Percentiles rank a stretch among this genome's conserved stretches.
phyloP scores from a whole-genome alignment of 163 green algal species.

The Scenedesmus sp. region DNA sequence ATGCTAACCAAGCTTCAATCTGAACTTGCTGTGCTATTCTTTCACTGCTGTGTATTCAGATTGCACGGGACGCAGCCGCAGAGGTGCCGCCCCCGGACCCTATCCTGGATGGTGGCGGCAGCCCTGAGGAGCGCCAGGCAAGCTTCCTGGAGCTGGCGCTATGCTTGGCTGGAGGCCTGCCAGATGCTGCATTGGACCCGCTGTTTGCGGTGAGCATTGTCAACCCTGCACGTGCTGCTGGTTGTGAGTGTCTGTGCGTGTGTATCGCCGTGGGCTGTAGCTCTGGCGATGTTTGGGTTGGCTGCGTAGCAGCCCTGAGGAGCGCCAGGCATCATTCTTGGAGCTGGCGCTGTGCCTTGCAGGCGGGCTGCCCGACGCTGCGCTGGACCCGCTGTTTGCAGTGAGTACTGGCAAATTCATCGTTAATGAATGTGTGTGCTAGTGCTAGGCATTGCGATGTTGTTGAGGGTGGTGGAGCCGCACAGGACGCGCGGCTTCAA shows the following conservation, averaged over 20 bases:
- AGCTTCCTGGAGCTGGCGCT: conserved; percentile 91
- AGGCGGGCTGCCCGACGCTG: conserved; percentile 76
- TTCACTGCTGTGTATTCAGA: background rate
- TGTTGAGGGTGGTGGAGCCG: too few species aligned
- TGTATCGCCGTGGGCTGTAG: too few species aligned
- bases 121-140: conserved; percentile 42
- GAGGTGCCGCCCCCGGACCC: conserved; percentile 58
- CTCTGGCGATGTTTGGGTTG: too few species aligned
- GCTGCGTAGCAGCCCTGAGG: conserved; percentile 14
- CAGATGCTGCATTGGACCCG: conserved; percentile 66
- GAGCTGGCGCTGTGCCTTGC: conserved; percentile 85
- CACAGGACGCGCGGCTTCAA: too few species aligned
- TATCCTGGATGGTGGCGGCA: conserved; percentile 62
- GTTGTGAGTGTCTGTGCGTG: too few species aligned
- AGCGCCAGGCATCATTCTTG: conserved; percentile 77
- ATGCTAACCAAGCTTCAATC: background rate
- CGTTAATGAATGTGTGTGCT: background rate
- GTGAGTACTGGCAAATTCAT: conserved; percentile 36
- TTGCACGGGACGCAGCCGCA: conserved; percentile 17
- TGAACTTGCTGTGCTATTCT: background rate
- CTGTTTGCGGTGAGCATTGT: conserved; percentile 76
- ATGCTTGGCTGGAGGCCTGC: conserved; percentile 78
- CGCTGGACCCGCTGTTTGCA: conserved; percentile 79
- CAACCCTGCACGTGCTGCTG: too few species aligned
- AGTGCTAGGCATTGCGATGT: too few species aligned